phyloP scores from a whole-genome alignment of 129 eudicot species.

The Daucus carota region DH1_v3.0 NC_030388.2:12387501-12388000 shows the following conservation, averaged over 20 bases:
- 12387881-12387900: background rate
- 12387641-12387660: background rate
- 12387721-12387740: background rate
- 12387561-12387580: slow-evolving; percentile 95
- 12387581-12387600: slow-evolving; percentile 81
- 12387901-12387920: background rate
- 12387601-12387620: slow-evolving; percentile 48
- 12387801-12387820: background rate
- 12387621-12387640: background rate
- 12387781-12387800: background rate
- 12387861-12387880: background rate
- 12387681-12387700: slow-evolving; percentile 6
- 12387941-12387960: background rate
- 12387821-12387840: background rate
- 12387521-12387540: slow-evolving; percentile 27
- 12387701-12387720: background rate
- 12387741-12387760: background rate
- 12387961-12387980: background rate
- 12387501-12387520: slow-evolving; percentile 39
- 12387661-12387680: background rate
- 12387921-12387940: background rate
- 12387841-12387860: background rate
- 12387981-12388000: background rate
- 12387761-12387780: background rate
- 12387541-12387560: slow-evolving; percentile 54